phyloP scores from a whole-genome alignment of 2,329 filamentous ascomycete genomes.

The Xylariaceae sp. region DNA sequence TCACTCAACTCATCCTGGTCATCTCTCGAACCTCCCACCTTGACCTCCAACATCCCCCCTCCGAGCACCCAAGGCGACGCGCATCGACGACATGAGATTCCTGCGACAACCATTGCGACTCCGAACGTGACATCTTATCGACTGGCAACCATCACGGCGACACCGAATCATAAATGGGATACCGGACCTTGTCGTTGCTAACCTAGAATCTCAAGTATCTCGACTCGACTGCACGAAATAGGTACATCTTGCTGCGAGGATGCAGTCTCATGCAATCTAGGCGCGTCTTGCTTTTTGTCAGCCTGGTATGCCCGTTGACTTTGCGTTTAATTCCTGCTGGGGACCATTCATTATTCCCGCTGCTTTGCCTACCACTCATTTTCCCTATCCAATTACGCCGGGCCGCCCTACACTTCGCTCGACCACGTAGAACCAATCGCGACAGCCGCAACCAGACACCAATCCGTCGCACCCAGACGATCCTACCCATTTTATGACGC shows the following conservation, averaged over 20 bases:
- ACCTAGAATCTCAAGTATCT: not conserved
- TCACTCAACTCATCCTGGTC: constrained; percentile 3
- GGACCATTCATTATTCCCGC: not conserved
- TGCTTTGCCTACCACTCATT: constrained; percentile 11
- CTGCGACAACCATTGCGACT: not conserved
- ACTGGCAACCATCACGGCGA: not conserved
- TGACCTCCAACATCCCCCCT: constrained; percentile 1
- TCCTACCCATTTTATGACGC: constrained; percentile 1
- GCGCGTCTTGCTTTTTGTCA: constrained; percentile 7
- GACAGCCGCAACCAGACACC: constrained; percentile 3
- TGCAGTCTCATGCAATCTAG: constrained; percentile 9
- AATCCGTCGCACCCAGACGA: not conserved
- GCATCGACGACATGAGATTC: not conserved
- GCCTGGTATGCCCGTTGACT: not conserved
- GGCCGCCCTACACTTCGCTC: not conserved
- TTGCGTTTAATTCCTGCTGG: not conserved
- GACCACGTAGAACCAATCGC: constrained; percentile 1
- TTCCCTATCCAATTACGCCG: not conserved
- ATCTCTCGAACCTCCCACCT: constrained; percentile 7
- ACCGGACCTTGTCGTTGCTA: not conserved
- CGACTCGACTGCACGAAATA: not conserved
- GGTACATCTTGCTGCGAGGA: constrained; percentile 1
- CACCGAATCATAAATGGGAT: not conserved
- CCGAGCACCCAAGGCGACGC: not conserved
- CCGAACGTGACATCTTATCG: not conserved